Conservation (phyloP, 2,329 filamentous ascomycete genomes). For the Fusarium sp. region DNA sequence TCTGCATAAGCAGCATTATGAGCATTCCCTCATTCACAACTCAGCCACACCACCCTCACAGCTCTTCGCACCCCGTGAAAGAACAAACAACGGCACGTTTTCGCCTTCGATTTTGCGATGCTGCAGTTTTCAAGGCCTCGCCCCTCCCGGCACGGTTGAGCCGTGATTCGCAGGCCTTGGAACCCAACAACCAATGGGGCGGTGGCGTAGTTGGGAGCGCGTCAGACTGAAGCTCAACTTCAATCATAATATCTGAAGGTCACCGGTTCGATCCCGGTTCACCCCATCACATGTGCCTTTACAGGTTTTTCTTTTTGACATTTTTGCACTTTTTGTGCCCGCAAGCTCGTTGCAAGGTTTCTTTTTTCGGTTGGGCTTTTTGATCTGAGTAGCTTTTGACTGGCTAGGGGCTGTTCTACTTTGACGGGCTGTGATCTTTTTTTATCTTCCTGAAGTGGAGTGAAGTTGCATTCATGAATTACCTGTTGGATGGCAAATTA, state of each 20-base stretch:
- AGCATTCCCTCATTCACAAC: not conserved
- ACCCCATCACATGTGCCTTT: not conserved
- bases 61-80: not conserved
- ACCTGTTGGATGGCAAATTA: too few species aligned
- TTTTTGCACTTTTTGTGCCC: not conserved
- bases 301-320: not conserved
- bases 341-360: accelerated
- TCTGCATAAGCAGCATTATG: not conserved
- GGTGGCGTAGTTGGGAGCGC: not conserved
- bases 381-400: too few species aligned
- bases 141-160: not conserved
- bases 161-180: not conserved
- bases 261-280: not conserved
- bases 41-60: not conserved
- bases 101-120: not conserved
- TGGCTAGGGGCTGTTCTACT: too few species aligned
- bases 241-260: not conserved
- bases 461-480: too few species aligned
- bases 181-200: not conserved
- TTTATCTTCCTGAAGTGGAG: too few species aligned
- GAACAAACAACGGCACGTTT: not conserved
- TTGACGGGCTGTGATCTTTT: too few species aligned
- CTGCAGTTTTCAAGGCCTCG: not conserved
- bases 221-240: slow-evolving; percentile 1
- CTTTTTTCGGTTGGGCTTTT: too few species aligned